Evolutionary conservation across 805 yeast species (phyloP).

Genomic region (Ogataea neopini): DNA sequence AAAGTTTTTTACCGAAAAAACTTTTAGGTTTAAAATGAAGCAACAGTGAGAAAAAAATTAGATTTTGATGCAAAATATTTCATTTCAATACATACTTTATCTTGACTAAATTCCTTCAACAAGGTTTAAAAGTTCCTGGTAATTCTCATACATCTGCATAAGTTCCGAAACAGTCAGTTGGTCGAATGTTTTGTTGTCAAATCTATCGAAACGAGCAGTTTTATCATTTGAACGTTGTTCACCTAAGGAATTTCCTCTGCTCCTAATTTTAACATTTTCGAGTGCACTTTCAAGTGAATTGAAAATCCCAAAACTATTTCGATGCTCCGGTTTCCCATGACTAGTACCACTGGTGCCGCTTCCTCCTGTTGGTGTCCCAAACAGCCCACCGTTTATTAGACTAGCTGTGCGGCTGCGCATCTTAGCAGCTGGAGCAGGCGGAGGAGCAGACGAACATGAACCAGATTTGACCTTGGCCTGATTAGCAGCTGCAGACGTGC

Average conservation of each 20-base stretch:
- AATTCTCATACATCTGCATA: conserved; percentile 30
- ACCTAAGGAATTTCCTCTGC: conserved; percentile 30
- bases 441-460: conserved; percentile 4
- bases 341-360: neutral
- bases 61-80: neutral
- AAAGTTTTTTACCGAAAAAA: neutral
- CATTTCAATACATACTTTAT: neutral
- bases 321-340: conserved; percentile 14
- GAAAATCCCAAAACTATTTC: conserved; percentile 23
- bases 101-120: neutral
- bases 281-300: conserved; percentile 36
- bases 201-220: conserved; percentile 15
- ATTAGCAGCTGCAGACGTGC: neutral
- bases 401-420: conserved; percentile 37
- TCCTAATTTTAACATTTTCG: conserved; percentile 34
- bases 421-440: conserved; percentile 12
- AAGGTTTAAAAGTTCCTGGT: conserved; percentile 27
- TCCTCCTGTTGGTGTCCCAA: conserved; percentile 1
- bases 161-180: conserved; percentile 33
- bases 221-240: conserved; percentile 3
- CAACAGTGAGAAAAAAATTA: too few species aligned
- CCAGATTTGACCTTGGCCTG: conserved; percentile 1
- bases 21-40: too few species aligned
- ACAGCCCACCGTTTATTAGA: conserved; percentile 24
- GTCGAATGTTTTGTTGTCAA: conserved; percentile 29